phyloP scores from a whole-genome alignment of 805 yeast species.

The Hanseniaspora meyeri region DNA sequence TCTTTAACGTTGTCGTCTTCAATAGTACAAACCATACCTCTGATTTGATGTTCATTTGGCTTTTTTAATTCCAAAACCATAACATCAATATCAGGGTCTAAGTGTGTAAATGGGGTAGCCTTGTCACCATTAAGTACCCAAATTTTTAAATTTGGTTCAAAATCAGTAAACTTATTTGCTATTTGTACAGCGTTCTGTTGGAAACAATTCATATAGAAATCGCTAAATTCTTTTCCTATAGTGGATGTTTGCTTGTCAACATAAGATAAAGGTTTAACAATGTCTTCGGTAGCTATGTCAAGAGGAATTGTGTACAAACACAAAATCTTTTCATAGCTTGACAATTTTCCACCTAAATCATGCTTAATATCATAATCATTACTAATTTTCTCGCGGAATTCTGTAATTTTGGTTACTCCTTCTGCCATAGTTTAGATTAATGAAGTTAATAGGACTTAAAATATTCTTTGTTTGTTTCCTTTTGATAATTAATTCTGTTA shows the following conservation, averaged over 20 bases:
- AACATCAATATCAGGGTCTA: slow-evolving; percentile 19
- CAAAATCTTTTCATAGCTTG: slow-evolving; percentile 31
- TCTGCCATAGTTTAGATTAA: not conserved
- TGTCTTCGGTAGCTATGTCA: slow-evolving; percentile 13
- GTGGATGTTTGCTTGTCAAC: slow-evolving; percentile 28
- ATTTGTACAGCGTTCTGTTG: not conserved
- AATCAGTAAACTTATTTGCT: not conserved
- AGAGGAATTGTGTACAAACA: slow-evolving; percentile 27
- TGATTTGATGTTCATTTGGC: slow-evolving; percentile 25
- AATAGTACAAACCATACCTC: slow-evolving; percentile 31
- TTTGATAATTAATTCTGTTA: not conserved
- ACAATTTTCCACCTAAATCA: slow-evolving; percentile 18
- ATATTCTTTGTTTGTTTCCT: not conserved
- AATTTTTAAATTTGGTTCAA: not conserved
- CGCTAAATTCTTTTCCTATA: slow-evolving; percentile 24
- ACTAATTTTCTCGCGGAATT: not conserved
- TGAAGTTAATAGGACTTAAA: too few relatives aligned
- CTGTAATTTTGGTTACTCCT: not conserved
- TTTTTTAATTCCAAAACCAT: slow-evolving; percentile 27
- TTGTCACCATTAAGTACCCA: slow-evolving; percentile 9
- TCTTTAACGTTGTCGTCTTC: slow-evolving; percentile 20
- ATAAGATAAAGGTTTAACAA: slow-evolving; percentile 17
- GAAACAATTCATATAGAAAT: slow-evolving; percentile 14
- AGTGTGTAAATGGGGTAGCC: slow-evolving; percentile 16
- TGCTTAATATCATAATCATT: slow-evolving; percentile 20